Evolutionary conservation across 495 filamentous ascomycete genomes (phyloP), one percentile per base, ranked within the genome.

Genomic region (Coniosporium apollinis): DNA sequence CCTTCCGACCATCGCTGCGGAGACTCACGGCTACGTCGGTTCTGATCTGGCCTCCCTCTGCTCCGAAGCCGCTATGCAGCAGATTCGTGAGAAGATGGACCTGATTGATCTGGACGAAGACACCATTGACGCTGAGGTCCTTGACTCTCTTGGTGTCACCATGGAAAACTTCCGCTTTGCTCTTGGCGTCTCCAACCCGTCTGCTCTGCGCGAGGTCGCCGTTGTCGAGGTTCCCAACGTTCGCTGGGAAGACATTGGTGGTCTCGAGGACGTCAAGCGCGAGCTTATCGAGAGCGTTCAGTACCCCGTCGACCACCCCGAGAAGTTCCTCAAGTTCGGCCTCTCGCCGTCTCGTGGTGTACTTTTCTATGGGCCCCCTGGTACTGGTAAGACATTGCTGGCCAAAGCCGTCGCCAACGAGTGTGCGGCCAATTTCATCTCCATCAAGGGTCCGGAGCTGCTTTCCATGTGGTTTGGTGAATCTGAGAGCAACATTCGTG

Each of bases 381-480:
- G 89, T 81, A 96, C 91, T 49, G 89, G 89, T 94, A 97, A 97
- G 71, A 97, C 89, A 30, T 69, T 97, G 66, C 78, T 97, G 65
- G 89, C 89, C 58, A 97, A 97, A 69, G 89, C 89, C 40, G 91
- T 97, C 41, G 89, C 89, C 56, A 97, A 97, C 61, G 89, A 97
- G 67, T 96, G 91, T 49, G 77, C 91, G 32, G 89, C 89, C 62
- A 97, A 97, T 65, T 97, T 97, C 65, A 96, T 97, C 56, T 94
- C 89, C 37, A 74, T 97, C 55, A 97, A 97, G 72, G 89, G 89
- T 39, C 89, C 89, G 42, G 89, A 97, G 64, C 64, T 97, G 49
- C 72, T 97, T 39, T 93, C 83, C 52, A 97, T 97, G 89, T 97
- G 89, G 89, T 97, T 97, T 58, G 89, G 89, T 79, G 89, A 97